Conservation (phyloP, 257 asterid species). For the Nicotiana obtusifolia region DNA sequence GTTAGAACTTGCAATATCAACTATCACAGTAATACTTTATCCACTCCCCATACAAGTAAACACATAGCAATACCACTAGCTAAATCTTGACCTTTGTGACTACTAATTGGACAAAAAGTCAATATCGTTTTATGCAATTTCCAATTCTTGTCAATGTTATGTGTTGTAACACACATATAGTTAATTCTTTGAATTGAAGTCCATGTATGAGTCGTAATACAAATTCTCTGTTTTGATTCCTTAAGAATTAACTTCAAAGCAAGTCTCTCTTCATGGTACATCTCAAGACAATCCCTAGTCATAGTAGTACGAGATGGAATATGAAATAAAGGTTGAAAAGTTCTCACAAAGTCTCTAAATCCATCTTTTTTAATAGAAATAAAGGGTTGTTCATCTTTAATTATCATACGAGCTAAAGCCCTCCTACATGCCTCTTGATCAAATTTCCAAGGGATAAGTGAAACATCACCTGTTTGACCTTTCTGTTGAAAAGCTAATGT, state of each 20-base stretch:
- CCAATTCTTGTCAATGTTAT: constrained; percentile 1
- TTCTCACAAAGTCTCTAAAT: not conserved
- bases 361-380: not conserved
- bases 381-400: constrained; percentile 8
- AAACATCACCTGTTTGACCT: too few species aligned
- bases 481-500: too few species aligned
- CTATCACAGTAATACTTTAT: not conserved
- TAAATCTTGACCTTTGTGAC: not conserved
- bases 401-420: not conserved
- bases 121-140: not conserved
- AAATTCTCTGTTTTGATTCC: not conserved
- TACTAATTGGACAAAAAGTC: not conserved
- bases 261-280: not conserved
- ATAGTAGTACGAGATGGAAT: not conserved
- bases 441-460: too few species aligned
- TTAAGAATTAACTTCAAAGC: not conserved
- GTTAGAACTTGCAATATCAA: constrained; percentile 7
- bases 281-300: not conserved
- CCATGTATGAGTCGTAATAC: constrained; percentile 2
- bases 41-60: not conserved
- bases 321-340: not conserved
- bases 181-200: constrained; percentile 3
- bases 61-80: not conserved
- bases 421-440: not conserved
- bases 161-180: not conserved